Evolutionary conservation across 768 basidiomycete species (phyloP).

Genomic region (Wakefieldia striispora): DNA sequence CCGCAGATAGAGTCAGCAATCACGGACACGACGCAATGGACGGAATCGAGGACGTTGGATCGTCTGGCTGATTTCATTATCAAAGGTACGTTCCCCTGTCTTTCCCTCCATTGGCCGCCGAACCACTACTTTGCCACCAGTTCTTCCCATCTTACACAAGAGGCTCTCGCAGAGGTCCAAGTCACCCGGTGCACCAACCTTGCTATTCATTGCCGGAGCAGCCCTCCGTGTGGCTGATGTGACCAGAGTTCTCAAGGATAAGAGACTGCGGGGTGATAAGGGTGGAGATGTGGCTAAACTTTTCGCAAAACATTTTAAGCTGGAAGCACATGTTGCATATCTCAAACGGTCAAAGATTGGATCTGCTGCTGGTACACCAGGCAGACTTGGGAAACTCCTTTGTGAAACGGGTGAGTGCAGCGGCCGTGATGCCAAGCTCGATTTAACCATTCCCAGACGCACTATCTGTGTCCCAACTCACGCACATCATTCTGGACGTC

Average conservation of each 20-base stretch:
- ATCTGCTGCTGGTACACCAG: conserved; percentile 89
- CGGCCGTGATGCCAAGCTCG: not conserved
- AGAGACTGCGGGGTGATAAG: conserved; percentile 71
- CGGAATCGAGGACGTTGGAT: conserved; percentile 67
- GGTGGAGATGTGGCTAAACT: conserved; percentile 92
- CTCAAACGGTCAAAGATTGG: conserved; percentile 83
- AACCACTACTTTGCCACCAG: conserved; percentile 34
- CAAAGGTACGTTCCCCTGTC: conserved; percentile 50
- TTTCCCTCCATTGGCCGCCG: not conserved
- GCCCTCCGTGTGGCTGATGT: conserved; percentile 91
- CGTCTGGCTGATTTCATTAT: conserved; percentile 72
- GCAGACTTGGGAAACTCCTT: conserved; percentile 83
- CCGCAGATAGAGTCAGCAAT: conserved; percentile 67
- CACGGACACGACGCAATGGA: conserved; percentile 74
- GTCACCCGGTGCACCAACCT: conserved; percentile 77
- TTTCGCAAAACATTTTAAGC: conserved; percentile 93
- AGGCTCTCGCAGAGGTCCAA: conserved; percentile 77
- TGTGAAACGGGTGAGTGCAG: conserved; percentile 57
- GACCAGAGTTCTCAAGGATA: conserved; percentile 68
- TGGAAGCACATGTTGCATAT: conserved; percentile 82
- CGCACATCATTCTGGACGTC: conserved; percentile 81
- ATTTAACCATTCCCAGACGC: conserved; percentile 50
- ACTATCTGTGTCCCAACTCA: conserved; percentile 66
- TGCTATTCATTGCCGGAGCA: conserved; percentile 83
- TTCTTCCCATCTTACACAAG: conserved; percentile 61